Evolutionary conservation across 352 stramenopile genomes (phyloP), one percentile per base, ranked within the genome.

Genomic region (Globisporangium yorkense): DNA sequence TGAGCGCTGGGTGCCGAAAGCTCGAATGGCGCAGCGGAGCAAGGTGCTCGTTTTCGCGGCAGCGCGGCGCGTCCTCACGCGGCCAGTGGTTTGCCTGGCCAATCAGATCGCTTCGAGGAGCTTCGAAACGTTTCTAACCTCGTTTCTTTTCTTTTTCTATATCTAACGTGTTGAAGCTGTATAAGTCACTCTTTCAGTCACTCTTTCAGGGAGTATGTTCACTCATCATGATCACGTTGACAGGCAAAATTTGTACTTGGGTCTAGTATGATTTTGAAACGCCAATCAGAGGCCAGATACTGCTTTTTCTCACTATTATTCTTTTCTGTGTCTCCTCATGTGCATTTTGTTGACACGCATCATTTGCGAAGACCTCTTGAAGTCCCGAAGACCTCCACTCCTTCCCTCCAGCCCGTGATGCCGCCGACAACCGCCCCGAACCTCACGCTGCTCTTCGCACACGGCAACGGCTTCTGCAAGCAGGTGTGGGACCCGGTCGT

Each of bases 401-500:
- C 24, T 2, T 27, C 24, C 24, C 24, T 27, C 24, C 24, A 27
- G 24, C 24, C 24, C 40, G 40, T 27, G 24, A 45, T 45, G 40
- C 40, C 40, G 10, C 12, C 40, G 40, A 45, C 40, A 27, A 27
- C 35, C 10, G 35, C 35, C n/a, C 43, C 43, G 43, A 48, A 48
- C 43, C 8, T 29, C n/a, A 83, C 71, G 21, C 60, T 87, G 43
- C 58, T 87, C 8, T 83, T 87, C 46, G 57, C 65, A 15, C 76
- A 87, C 46, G 76, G 71, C 43, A 61, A 57, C 15, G 66, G 74
- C 15, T 82, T 83, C 54, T 83, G 72, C 50, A 71, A 75, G 48
- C 59, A 84, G 18, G 59, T 67, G 1, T 87, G 76, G 76, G 64
- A 70, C 18, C 76, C 76, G 5, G 70, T 87, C 43, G 58, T 82